Percentiles rank a stretch among this genome's conserved stretches.
Evolutionary conservation across 345 rosid species (phyloP).

Genomic region (Eucalyptus tenuipes): DNA sequence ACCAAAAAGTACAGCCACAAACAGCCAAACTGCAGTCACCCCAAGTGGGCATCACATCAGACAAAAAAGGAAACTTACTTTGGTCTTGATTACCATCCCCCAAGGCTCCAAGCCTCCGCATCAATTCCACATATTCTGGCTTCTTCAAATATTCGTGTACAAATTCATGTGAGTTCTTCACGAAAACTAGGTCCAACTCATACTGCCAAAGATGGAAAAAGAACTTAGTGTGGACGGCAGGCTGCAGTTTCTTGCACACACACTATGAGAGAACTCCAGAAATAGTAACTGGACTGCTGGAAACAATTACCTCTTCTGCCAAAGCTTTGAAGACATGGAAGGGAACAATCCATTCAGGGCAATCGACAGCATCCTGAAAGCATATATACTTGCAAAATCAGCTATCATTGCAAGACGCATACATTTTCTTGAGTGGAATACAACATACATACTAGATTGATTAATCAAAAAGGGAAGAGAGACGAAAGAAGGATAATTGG

Average conservation of each 20-base stretch:
- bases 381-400: background rate
- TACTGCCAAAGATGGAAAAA: conserved; percentile 36
- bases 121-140: conserved; percentile 65
- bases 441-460: background rate
- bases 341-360: conserved; percentile 99
- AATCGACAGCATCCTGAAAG: conserved; percentile 91
- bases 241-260: background rate
- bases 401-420: background rate
- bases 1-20: background rate
- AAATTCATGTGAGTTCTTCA: conserved; percentile 89
- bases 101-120: conserved; percentile 91
- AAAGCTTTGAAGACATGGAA: conserved; percentile 75
- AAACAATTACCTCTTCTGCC: conserved; percentile 73
- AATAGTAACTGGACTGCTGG: background rate
- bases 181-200: conserved; percentile 77
- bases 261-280: background rate
- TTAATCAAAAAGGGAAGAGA: background rate
- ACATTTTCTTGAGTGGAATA: background rate
- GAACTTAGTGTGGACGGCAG: background rate
- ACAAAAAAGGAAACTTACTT: conserved; percentile 27
- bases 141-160: conserved; percentile 74
- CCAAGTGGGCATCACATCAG: background rate
- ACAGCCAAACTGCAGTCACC: background rate
- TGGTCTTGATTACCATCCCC: conserved; percentile 92
- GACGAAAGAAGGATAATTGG: background rate